phyloP scores from a whole-genome alignment of 257 asterid species.

The Cruciata laevipes region DNA sequence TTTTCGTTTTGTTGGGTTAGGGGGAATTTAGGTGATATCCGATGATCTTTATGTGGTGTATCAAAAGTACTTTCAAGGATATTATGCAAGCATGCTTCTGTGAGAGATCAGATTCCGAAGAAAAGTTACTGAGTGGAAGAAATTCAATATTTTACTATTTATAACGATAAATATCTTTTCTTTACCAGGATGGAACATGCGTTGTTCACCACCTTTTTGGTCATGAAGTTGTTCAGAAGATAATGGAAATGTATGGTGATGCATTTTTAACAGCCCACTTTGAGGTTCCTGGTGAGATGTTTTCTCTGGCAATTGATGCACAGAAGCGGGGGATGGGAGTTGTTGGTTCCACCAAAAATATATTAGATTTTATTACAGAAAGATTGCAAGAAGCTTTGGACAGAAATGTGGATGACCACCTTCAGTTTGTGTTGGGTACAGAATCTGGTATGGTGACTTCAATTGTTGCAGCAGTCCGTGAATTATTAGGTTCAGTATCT shows the following conservation, averaged over 20 bases:
- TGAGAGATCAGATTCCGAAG: not conserved
- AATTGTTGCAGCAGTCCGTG: constrained; percentile 70
- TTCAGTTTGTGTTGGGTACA: constrained; percentile 91
- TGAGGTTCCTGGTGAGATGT: constrained; percentile 99
- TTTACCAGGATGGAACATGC: constrained; percentile 80
- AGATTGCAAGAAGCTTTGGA: constrained; percentile 68
- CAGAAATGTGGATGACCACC: constrained; percentile 77
- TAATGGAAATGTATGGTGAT: constrained; percentile 81
- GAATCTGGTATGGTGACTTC: constrained; percentile 98
- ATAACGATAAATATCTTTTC: constrained; percentile 6
- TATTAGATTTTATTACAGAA: constrained; percentile 77
- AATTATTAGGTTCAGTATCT: constrained; percentile 38
- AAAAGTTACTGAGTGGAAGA: not conserved
- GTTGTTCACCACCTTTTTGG: constrained; percentile 97
- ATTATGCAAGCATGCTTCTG: not conserved
- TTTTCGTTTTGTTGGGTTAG: not conserved
- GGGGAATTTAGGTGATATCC: not conserved
- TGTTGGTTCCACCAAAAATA: constrained; percentile 87
- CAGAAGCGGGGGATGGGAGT: constrained; percentile 94
- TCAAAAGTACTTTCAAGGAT: not conserved
- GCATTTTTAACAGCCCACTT: constrained; percentile 95
- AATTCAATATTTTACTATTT: not conserved
- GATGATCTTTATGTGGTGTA: not conserved
- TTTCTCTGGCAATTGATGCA: constrained; percentile 89
- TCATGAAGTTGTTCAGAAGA: constrained; percentile 73